These are phyloP conservation scores for Calonectria pauciramosa DNA, from an alignment of 2,329 filamentous ascomycete genomes.

Conservation along the genomic window DNA sequence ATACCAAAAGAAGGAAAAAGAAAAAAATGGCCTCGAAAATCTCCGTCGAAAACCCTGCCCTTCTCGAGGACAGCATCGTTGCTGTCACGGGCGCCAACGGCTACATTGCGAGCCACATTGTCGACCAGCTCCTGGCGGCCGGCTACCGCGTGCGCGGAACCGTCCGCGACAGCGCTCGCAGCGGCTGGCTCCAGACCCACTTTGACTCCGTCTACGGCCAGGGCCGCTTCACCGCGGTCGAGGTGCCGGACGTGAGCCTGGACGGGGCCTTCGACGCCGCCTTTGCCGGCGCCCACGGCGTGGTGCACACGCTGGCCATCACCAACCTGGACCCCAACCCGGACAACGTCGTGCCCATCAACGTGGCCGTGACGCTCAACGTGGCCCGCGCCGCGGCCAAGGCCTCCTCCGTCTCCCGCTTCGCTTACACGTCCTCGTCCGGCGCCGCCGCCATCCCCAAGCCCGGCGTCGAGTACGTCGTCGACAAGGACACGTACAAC, in stretches of 20 bases:
- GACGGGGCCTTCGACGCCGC: conserved; percentile 45
- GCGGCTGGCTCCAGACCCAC: conserved; percentile 42
- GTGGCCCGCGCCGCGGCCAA: not conserved
- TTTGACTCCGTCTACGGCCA: conserved; percentile 48
- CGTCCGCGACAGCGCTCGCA: conserved; percentile 43
- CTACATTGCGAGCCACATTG: conserved; percentile 49
- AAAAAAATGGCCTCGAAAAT: not conserved
- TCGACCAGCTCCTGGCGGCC: conserved; percentile 47
- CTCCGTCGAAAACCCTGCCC: not conserved
- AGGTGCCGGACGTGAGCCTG: conserved; percentile 50
- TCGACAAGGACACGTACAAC: conserved; percentile 21
- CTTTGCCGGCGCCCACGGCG: conserved; percentile 45
- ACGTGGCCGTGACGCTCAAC: not conserved
- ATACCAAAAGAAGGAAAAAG: not conserved
- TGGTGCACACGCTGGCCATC: conserved; percentile 55
- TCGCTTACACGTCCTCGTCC: conserved; percentile 21
- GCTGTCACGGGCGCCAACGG: conserved; percentile 53
- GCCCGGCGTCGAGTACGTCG: conserved; percentile 4
- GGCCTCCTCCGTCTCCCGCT: not conserved
- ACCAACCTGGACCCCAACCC: conserved; percentile 44
- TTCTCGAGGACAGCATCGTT: conserved; percentile 9
- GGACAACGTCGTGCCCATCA: conserved; percentile 16
- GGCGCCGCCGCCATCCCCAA: not conserved
- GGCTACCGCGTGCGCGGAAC: conserved; percentile 53
- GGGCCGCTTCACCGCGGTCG: conserved; percentile 49